phyloP scores from a whole-genome alignment of 2,329 filamentous ascomycete species.

The Magnaporthiopsis rhizophila region DNA sequence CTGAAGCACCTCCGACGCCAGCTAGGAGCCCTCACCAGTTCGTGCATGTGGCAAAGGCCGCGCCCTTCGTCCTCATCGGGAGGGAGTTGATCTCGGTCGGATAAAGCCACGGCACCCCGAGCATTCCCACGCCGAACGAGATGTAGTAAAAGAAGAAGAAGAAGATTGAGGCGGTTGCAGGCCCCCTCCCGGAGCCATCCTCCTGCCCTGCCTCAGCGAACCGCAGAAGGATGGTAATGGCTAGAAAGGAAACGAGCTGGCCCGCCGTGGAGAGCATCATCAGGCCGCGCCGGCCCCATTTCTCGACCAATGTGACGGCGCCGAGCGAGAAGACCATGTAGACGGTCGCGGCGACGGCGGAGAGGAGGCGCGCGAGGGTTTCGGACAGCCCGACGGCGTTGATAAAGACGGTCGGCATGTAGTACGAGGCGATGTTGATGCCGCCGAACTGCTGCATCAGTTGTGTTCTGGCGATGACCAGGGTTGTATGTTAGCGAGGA shows the following conservation, averaged over 20 bases:
- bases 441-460: slow-evolving; percentile 27
- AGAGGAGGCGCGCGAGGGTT: slow-evolving; percentile 40
- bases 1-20: background rate
- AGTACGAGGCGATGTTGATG: slow-evolving; percentile 23
- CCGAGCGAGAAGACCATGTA: slow-evolving; percentile 22
- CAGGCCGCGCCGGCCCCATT: slow-evolving; percentile 45
- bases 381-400: slow-evolving; percentile 41
- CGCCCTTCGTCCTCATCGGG: slow-evolving; percentile 31
- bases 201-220: slow-evolving; percentile 24
- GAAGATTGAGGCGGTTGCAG: slow-evolving; percentile 14
- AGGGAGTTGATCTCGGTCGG: slow-evolving; percentile 33
- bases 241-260: slow-evolving; percentile 41
- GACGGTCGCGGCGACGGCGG: slow-evolving; percentile 34
- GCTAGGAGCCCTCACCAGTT: slow-evolving; percentile 20
- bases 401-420: slow-evolving; percentile 42
- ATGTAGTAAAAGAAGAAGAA: slow-evolving; percentile 18
- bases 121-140: slow-evolving; percentile 22
- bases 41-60: slow-evolving; percentile 26
- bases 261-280: slow-evolving; percentile 36
- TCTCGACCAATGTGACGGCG: slow-evolving; percentile 21
- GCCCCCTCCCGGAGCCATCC: slow-evolving; percentile 7
- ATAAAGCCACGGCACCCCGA: slow-evolving; percentile 33
- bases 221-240: slow-evolving; percentile 42
- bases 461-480: slow-evolving; percentile 16
- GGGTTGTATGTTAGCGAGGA: background rate